These are phyloP conservation scores for Alternaria brassicicola DNA, from an alignment of 2,329 filamentous ascomycete genomes.

Conservation along the genomic window DNA sequence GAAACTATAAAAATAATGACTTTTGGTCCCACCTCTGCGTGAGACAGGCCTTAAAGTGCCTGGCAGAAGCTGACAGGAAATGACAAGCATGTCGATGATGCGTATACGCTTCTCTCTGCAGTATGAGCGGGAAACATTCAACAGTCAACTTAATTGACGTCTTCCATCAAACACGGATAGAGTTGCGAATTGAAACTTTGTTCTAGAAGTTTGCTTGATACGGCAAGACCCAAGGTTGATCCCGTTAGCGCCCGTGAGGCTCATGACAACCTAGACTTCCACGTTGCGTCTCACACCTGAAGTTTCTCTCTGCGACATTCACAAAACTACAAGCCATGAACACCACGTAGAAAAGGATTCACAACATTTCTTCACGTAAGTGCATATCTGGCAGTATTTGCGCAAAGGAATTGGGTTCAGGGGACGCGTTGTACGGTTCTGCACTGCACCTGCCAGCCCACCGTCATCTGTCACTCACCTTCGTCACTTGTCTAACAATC, in stretches of 20 bases:
- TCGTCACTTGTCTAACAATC: conserved; percentile 10
- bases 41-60: background rate
- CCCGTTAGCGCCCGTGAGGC: conserved; percentile 39
- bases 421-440: background rate
- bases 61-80: background rate
- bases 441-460: background rate
- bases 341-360: background rate
- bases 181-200: background rate
- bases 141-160: background rate
- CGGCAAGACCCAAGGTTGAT: conserved; percentile 18
- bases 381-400: background rate
- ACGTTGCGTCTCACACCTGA: conserved; percentile 32
- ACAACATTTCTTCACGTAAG: background rate
- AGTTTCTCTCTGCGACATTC: conserved; percentile 2
- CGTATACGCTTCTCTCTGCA: background rate
- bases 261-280: conserved; percentile 35
- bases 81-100: background rate
- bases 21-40: background rate
- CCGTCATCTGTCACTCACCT: background rate
- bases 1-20: conserved; percentile 21
- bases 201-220: conserved; percentile 11
- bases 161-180: background rate
- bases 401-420: background rate
- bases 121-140: background rate
- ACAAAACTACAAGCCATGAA: conserved; percentile 16